A percentile compares a stretch with the other conserved stretches of the same genome.
Conservation (phyloP, 371 early-diverging fungal species). For the Lichtheimia ornata region DNA sequence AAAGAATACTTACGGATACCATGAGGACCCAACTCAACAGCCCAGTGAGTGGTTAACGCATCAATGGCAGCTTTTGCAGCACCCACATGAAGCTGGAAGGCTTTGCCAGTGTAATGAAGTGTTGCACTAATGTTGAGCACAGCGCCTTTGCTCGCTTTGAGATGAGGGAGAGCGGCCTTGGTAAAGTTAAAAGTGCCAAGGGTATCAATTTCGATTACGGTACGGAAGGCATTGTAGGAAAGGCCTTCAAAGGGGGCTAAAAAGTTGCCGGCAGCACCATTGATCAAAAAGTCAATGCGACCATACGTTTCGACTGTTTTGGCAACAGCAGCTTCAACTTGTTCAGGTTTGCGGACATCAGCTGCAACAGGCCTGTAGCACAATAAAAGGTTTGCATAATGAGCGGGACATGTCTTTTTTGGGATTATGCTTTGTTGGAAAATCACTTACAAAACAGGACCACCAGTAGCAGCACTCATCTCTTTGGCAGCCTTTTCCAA, state of each 20-base stretch:
- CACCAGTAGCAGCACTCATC: conserved; percentile 62
- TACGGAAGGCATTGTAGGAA: conserved; percentile 74
- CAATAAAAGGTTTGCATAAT: not conserved
- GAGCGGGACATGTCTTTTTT: too few relatives aligned
- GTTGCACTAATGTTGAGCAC: conserved; percentile 73
- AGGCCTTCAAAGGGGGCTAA: conserved; percentile 66
- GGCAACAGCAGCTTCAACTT: conserved; percentile 64
- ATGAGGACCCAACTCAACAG: conserved; percentile 51
- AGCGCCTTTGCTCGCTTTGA: conserved; percentile 69
- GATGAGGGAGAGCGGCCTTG: conserved; percentile 70
- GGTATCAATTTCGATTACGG: conserved; percentile 57
- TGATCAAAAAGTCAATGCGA: conserved; percentile 64
- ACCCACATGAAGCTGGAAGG: conserved; percentile 54
- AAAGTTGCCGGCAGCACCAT: conserved; percentile 81
- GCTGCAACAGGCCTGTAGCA: conserved; percentile 52
- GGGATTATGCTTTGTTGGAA: not conserved
- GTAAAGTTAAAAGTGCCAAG: conserved; percentile 71
- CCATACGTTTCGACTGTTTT: conserved; percentile 67
- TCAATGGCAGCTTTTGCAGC: conserved; percentile 50
- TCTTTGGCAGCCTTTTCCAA: conserved; percentile 72
- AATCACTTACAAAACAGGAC: conserved; percentile 41
- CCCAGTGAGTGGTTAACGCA: conserved; percentile 55
- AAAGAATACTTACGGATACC: conserved; percentile 38
- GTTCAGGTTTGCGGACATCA: conserved; percentile 66
- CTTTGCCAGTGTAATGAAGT: conserved; percentile 62